Base-by-base conservation (phyloP, 2,329 filamentous ascomycete species). In the Cladosporium oxysporum region DNA sequence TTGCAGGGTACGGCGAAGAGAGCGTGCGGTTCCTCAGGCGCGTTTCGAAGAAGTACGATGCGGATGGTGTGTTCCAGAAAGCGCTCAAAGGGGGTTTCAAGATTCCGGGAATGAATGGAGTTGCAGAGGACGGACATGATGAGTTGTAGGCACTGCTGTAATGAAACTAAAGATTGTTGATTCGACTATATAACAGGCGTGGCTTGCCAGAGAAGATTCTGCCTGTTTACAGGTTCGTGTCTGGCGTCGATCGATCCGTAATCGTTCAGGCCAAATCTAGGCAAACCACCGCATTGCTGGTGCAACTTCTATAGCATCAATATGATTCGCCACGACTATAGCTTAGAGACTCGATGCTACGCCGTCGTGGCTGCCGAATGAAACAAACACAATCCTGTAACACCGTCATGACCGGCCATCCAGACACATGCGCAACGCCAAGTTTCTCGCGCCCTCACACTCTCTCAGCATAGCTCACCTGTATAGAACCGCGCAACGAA, bases 61-160 rank as follows among this genome's bases (percentile, higher is more conserved):
- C 76, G 0, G 41, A 61, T 21, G 69, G 70, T 7, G 62, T 80
- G 16, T 80, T 79, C 62, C 77, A 79, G 69, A 74, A 69, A 31
- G 70, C 69, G 47, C 71, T 75, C 18, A 76, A 75, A 3, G 77
- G 77, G 1, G 75, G 76, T 14, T 79, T 78, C 68, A 79, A 78
- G 69, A 62, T 62, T 18, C 47, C 59, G 7, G 59, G 47, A 14
- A 62, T 62, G 47, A 18, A 44, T 16, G 41, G 58, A 18, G 10
- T 7, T 16, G 18, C 12, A 37, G 21, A 10, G 28, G 28, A 7
- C 18, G 10, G 11, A 33, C 49, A 66, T n/a, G 59, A 62, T 14
- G 59, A 62, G 31, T 10, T 62, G 11, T 58, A 57, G 53, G 12
- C 26, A 31, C 3, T 11, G n/a, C 49, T 52, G 3, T 16, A 28